phyloP scores from a whole-genome alignment of 805 yeast genomes.

The Metschnikowia matae region DNA sequence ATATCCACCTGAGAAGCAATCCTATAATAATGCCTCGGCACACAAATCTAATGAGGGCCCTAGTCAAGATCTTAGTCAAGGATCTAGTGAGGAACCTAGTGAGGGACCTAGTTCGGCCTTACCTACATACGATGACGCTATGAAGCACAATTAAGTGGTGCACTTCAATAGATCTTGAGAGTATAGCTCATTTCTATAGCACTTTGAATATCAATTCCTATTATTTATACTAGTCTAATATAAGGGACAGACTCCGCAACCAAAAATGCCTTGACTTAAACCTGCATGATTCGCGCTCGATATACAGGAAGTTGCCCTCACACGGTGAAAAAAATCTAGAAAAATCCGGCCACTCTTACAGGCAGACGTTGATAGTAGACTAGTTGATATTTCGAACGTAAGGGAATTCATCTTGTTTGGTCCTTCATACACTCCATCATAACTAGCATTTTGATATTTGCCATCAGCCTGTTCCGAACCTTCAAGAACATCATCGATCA shows the following conservation, averaged over 20 bases:
- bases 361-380: neutral
- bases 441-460: neutral
- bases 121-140: conserved; percentile 3
- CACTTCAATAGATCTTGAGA: too few relatives aligned
- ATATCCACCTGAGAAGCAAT: conserved; percentile 4
- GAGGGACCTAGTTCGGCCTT: neutral
- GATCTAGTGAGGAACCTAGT: neutral
- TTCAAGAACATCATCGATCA: neutral
- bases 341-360: conserved; percentile 1
- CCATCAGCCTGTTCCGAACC: neutral
- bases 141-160: neutral
- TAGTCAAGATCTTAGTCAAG: neutral
- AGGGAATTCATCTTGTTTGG: neutral
- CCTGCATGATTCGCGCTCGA: neutral
- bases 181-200: too few relatives aligned
- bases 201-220: neutral
- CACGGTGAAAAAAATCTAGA: conserved; percentile 4
- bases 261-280: neutral
- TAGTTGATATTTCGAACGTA: neutral
- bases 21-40: neutral
- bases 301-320: conserved; percentile 5
- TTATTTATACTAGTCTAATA: too few relatives aligned
- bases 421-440: neutral
- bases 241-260: neutral
- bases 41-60: neutral